A percentile compares a stretch with the other conserved stretches of the same genome.
phyloP scores from a whole-genome alignment of 2,329 filamentous ascomycete genomes.

The Parastagonospora avenae region DNA sequence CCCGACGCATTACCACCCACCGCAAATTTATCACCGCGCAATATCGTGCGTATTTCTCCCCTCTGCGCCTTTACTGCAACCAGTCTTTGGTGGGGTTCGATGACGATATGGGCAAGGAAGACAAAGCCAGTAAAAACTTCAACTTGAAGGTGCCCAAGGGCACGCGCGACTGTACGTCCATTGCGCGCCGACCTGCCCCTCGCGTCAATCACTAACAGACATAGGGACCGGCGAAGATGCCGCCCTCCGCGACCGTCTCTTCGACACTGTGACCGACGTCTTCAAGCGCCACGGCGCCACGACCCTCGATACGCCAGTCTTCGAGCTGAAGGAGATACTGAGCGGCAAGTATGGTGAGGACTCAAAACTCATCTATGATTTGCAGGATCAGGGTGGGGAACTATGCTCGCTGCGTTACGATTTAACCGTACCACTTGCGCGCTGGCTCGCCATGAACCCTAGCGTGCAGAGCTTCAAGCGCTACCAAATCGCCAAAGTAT shows the following conservation, averaged over 20 bases:
- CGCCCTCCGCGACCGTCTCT: conserved; percentile 44
- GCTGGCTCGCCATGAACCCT: conserved; percentile 91
- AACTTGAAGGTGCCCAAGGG: conserved; percentile 89
- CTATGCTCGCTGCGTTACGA: conserved; percentile 85
- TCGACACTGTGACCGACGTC: conserved; percentile 40
- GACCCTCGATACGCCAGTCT: conserved; percentile 66
- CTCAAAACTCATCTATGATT: conserved; percentile 88
- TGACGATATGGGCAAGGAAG: conserved; percentile 55
- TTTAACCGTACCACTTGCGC: conserved; percentile 86
- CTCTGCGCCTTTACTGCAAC: conserved; percentile 20
- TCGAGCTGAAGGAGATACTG: conserved; percentile 85
- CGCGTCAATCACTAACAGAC: conserved; percentile 16
- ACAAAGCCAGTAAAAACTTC: conserved; percentile 52
- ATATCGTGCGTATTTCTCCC: conserved; percentile 8
- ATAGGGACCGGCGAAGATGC: conserved; percentile 41
- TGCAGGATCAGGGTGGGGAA: conserved; percentile 87
- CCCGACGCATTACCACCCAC: conserved; percentile 22
- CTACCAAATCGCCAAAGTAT: conserved; percentile 95
- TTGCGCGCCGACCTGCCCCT: neutral
- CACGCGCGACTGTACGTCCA: conserved; percentile 76
- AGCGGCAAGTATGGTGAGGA: conserved; percentile 92
- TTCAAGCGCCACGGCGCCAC: conserved; percentile 48
- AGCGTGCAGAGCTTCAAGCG: conserved; percentile 84
- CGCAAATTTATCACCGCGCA: conserved; percentile 17
- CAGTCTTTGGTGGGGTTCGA: conserved; percentile 20